Percentiles rank a stretch among this genome's conserved stretches.
These are phyloP conservation scores for Strobilomyces confusus DNA, from an alignment of 768 basidiomycete genomes.

Conservation along the genomic window DNA sequence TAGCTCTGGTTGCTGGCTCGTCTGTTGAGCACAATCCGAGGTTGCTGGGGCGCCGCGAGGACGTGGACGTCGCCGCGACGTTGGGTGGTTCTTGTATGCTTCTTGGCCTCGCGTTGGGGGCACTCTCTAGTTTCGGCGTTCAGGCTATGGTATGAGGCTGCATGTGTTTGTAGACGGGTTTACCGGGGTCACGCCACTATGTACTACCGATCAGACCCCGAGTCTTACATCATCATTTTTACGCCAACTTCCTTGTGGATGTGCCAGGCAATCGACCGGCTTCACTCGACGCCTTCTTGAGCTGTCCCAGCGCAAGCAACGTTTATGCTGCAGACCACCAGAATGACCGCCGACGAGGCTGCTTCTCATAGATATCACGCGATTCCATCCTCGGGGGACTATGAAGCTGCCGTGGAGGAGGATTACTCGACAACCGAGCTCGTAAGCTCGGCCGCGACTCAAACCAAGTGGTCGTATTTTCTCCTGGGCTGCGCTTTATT, in stretches of 20 bases:
- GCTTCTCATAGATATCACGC: no score
- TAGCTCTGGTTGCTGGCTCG: conserved; percentile 79
- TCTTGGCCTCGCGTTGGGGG: conserved; percentile 70
- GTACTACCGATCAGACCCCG: no score
- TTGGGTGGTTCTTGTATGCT: conserved; percentile 76
- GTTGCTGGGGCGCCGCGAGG: conserved; percentile 50
- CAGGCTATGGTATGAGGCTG: conserved; percentile 46
- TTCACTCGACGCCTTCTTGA: no score
- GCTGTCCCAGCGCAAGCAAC: no score
- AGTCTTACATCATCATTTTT: no score
- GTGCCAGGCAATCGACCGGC: no score
- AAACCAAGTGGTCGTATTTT: background rate
- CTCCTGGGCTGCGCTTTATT: background rate
- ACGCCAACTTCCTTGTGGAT: no score
- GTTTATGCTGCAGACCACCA: no score
- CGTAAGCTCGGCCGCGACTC: background rate
- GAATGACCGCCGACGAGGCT: no score
- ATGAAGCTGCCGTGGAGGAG: background rate
- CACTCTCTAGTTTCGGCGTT: conserved; percentile 77
- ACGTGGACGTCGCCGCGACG: conserved; percentile 82
- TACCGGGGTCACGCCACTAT: no score
- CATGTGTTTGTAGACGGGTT: background rate
- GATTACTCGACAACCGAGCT: background rate
- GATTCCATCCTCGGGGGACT: no score
- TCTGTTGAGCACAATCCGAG: conserved; percentile 54